phyloP scores from a whole-genome alignment of 176 grass and related monocot species.

The Guadua angustifolia region DNA sequence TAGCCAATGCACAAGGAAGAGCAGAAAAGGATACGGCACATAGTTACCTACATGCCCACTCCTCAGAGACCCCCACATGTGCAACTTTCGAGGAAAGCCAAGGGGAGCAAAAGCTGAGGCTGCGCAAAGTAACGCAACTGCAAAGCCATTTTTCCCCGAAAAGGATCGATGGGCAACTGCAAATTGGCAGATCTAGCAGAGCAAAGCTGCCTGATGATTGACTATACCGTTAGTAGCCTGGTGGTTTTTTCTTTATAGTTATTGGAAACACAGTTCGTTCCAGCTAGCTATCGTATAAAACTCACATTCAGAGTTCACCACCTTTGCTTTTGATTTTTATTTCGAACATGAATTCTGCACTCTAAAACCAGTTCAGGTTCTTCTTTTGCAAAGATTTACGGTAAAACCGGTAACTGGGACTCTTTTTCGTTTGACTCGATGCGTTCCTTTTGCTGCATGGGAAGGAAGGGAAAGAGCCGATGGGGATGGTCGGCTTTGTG shows the following conservation, averaged over 20 bases:
- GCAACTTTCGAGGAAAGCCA: neutral
- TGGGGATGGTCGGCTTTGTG: neutral
- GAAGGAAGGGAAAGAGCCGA: neutral
- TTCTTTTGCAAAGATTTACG: too few species aligned
- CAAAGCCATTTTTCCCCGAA: neutral
- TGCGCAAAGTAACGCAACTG: neutral
- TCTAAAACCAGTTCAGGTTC: too few species aligned
- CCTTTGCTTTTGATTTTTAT: too few species aligned
- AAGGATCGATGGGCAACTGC: neutral
- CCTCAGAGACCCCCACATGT: neutral
- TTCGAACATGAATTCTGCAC: too few species aligned
- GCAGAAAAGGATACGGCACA: neutral
- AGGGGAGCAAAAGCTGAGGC: neutral
- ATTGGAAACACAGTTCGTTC: too few species aligned
- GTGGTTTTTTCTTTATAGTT: neutral
- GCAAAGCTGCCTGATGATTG: neutral
- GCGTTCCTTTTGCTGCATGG: neutral
- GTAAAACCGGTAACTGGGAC: too few species aligned
- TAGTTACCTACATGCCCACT: neutral
- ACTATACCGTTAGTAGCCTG: neutral
- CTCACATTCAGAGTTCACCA: too few species aligned
- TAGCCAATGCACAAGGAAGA: neutral
- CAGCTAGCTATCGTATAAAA: too few species aligned
- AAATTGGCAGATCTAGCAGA: neutral
- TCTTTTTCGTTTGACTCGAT: neutral